Evolutionary conservation across 2,329 filamentous ascomycete genomes (phyloP).

Genomic region (Curvularia lunata): DNA sequence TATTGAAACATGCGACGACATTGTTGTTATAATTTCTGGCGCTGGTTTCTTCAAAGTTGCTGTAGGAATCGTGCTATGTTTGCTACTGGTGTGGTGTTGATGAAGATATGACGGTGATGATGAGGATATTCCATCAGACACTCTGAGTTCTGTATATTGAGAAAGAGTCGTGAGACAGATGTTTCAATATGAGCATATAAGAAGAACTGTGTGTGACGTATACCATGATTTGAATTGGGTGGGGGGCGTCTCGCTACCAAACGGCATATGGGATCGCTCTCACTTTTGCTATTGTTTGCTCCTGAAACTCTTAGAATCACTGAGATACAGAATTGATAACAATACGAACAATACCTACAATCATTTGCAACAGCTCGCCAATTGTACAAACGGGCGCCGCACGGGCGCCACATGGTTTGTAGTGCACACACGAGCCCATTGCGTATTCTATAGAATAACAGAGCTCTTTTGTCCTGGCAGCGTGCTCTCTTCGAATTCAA

Average conservation of each 20-base stretch:
- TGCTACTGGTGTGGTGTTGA: neutral
- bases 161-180: neutral
- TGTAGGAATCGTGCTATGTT: neutral
- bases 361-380: neutral
- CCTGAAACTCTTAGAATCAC: conserved; percentile 3
- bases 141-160: neutral
- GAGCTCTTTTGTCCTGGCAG: conserved; percentile 33
- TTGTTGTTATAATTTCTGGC: neutral
- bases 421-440: neutral
- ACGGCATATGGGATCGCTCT: neutral
- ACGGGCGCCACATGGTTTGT: neutral
- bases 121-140: neutral
- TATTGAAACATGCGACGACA: neutral
- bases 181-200: neutral
- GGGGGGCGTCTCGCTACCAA: conserved; percentile 4
- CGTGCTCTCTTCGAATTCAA: conserved; percentile 77
- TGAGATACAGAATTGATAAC: neutral
- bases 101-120: too few species aligned
- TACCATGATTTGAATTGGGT: conserved; percentile 2
- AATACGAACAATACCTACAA: neutral
- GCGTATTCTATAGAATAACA: conserved; percentile 28
- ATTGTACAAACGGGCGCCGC: neutral
- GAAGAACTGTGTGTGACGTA: neutral
- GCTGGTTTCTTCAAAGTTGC: neutral
- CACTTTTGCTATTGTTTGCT: conserved; percentile 1